Conservation (phyloP, 1,284 basidiomycete species). For the Kalmanozyma brasiliensis region DNA sequence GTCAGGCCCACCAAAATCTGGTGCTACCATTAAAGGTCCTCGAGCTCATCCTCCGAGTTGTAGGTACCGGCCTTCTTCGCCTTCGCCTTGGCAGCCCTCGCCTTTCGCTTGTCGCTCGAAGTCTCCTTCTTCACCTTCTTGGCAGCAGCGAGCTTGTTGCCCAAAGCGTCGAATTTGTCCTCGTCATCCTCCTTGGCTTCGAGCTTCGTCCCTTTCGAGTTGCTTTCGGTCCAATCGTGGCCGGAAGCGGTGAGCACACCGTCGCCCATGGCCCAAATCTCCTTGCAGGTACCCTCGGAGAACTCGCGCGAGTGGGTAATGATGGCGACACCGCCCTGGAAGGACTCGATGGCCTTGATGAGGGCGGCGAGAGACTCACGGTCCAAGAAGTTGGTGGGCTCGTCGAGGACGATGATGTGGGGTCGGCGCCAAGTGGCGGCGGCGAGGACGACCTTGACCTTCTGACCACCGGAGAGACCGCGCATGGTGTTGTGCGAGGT, state of each 20-base stretch:
- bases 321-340: slow-evolving; percentile 67
- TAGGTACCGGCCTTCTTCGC: slow-evolving; percentile 58
- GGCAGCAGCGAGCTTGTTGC: slow-evolving; percentile 55
- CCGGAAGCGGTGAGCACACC: slow-evolving; percentile 71
- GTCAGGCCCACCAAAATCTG: too few relatives aligned
- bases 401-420: slow-evolving; percentile 68
- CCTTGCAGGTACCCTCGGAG: slow-evolving; percentile 65
- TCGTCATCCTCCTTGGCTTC: slow-evolving; percentile 64
- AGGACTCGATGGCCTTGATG: slow-evolving; percentile 66
- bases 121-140: slow-evolving; percentile 61
- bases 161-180: slow-evolving; percentile 59
- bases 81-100: slow-evolving; percentile 22
- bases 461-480: slow-evolving; percentile 68
- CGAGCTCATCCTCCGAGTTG: slow-evolving; percentile 50
- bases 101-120: slow-evolving; percentile 49
- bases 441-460: slow-evolving; percentile 68
- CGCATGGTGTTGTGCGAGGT: slow-evolving; percentile 68
- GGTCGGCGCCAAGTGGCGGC: slow-evolving; percentile 67
- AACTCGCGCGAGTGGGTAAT: slow-evolving; percentile 67
- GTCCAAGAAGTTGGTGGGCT: slow-evolving; percentile 68
- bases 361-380: slow-evolving; percentile 68
- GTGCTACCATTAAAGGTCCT: slow-evolving; percentile 57
- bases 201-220: slow-evolving; percentile 69
- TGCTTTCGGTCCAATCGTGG: slow-evolving; percentile 87
- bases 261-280: slow-evolving; percentile 65